phyloP scores from a whole-genome alignment of 805 yeast genomes.

The Saturnispora quitensis region DNA sequence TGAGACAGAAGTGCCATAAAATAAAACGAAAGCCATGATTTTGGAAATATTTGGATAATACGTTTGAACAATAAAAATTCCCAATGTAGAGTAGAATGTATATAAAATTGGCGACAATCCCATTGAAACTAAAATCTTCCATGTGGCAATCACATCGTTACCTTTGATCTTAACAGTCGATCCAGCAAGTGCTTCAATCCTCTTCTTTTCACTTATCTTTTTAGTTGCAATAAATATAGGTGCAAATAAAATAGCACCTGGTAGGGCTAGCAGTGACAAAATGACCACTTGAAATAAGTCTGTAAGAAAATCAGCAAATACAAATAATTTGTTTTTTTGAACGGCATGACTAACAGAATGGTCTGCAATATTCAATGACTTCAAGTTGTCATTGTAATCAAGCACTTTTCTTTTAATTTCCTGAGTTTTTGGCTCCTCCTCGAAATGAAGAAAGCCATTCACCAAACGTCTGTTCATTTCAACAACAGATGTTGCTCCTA shows the following conservation, averaged over 20 bases:
- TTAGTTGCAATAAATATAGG: conserved; percentile 83
- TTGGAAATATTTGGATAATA: conserved; percentile 18
- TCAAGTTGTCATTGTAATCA: conserved; percentile 54
- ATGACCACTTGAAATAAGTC: conserved; percentile 39
- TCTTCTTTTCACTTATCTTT: conserved; percentile 62
- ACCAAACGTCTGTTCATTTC: conserved; percentile 88
- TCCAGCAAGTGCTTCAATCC: conserved; percentile 68
- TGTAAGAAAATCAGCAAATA: conserved; percentile 19
- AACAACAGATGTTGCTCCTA: conserved; percentile 76
- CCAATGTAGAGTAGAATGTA: conserved; percentile 64
- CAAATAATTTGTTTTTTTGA: conserved; percentile 18
- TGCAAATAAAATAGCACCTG: conserved; percentile 80
- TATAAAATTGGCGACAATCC: conserved; percentile 85
- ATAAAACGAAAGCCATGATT: conserved; percentile 29
- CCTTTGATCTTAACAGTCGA: conserved; percentile 89
- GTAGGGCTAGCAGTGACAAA: conserved; percentile 59
- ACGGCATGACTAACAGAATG: conserved; percentile 45
- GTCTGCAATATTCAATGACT: conserved; percentile 43
- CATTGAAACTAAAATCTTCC: conserved; percentile 88
- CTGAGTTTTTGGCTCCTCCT: conserved; percentile 59
- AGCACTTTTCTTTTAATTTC: conserved; percentile 54
- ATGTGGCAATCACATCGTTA: conserved; percentile 90
- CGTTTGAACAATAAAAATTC: conserved; percentile 31
- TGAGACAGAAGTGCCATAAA: conserved; percentile 56
- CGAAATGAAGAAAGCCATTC: conserved; percentile 67